Base-by-base conservation (phyloP, 2,329 filamentous ascomycete species). In the Incumbomyces delicatus region DNA sequence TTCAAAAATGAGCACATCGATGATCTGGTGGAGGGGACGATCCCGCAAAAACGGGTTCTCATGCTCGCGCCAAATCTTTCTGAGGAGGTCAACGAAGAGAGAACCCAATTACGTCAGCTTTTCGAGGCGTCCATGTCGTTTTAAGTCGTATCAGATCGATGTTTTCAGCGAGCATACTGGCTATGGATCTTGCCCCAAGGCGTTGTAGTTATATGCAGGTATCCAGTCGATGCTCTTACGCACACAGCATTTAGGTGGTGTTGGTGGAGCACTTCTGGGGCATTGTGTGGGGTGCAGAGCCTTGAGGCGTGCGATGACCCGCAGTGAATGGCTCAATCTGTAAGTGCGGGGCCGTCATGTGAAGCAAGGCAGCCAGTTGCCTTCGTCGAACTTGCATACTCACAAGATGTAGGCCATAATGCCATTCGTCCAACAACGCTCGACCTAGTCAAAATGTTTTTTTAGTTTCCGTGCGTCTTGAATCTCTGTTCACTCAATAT, bases 31-130 rank as follows among this genome's bases (percentile, higher is more conserved):
- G 90, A 96, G 66, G 94, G 92, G 1, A 98, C 92, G 0, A 81
- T 98, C 51, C 92, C 92, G 4, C 92, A 98, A 70, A 80, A 80
- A 47, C 74, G 92, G 54, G 94, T 98, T 46, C 64, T 98, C 60
- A 92, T 89, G 83, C 68, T 98, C 52, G 92, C 92, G 27, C 94
- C 92, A 1, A 88, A 78, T 20, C 65, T 98, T 58, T 79, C 77
- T 33, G 76, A 75, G 55, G 83, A 88, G 60, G 64, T 86, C 39
- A 73, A 81, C 58, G 70, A 73, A 40, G 85, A 90, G 65, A 80
- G 76, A 63, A 83, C 86, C 47, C 82, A 89, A 66, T 64, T 92
- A 58, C 74, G 79, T 52, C 64, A 61, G 10, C 61, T 92, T 53
- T 85, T 90, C 65, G 84, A 88, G 58, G 65, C 74, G 56, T 71